Conservation (phyloP, 192 early-diverging fungal genomes). For the Rhizophagus clarus region DNA sequence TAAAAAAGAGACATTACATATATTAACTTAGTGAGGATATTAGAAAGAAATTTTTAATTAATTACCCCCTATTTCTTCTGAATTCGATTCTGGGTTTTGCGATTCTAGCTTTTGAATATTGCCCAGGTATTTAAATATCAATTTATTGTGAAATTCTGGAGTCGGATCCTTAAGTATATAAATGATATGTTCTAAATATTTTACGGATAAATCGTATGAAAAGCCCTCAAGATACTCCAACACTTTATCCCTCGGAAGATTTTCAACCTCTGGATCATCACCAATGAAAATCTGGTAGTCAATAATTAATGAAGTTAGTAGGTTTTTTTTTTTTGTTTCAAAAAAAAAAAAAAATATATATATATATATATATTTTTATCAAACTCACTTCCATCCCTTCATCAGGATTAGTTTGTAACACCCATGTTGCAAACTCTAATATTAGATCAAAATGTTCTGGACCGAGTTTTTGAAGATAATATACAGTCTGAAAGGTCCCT, state of each 20-base stretch:
- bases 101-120: slow-evolving; percentile 51
- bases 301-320: background rate
- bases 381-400: slow-evolving; percentile 68
- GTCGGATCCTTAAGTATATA: slow-evolving; percentile 64
- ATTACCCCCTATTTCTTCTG: slow-evolving; percentile 13
- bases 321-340: background rate
- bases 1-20: background rate
- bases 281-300: slow-evolving; percentile 54
- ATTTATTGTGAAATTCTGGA: slow-evolving; percentile 76
- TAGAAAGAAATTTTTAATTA: background rate
- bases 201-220: slow-evolving; percentile 64
- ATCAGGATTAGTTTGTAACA: slow-evolving; percentile 65
- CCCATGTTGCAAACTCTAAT: slow-evolving; percentile 80
- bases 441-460: slow-evolving; percentile 79
- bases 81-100: slow-evolving; percentile 31
- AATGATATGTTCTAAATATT: slow-evolving; percentile 85
- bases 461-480: slow-evolving; percentile 80
- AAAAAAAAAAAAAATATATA: slow-evolving; percentile 1
- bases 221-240: slow-evolving; percentile 69
- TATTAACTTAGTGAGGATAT: slow-evolving; percentile 8
- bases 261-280: slow-evolving; percentile 60
- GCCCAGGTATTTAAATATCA: slow-evolving; percentile 81
- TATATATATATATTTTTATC: too few relatives aligned
- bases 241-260: slow-evolving; percentile 62
- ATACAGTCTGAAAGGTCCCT: slow-evolving; percentile 66